Evolutionary conservation across 805 yeast genomes (phyloP), one percentile per base, ranked within the genome.

Genomic region (Ascoidea tarda): DNA sequence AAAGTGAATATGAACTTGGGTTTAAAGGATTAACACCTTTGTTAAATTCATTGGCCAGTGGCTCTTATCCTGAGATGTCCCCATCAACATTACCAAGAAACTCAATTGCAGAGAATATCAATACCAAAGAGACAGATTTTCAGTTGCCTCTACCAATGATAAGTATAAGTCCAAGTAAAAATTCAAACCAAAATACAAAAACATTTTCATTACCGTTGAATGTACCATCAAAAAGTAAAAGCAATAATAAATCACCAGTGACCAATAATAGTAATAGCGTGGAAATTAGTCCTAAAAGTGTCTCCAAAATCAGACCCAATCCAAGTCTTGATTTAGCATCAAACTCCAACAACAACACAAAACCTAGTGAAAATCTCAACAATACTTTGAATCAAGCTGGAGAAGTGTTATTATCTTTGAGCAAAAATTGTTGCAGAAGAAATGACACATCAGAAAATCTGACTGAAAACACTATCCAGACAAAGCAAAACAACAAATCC

Each of bases 41-140:
- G 14, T 38, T 38, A 14, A 38, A 38, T 4, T 38, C 44, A 14
- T 10, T 38, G 8, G 14, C 44, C 8, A 38, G 14, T 38, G 44
- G 44, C 8, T 8, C 14, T 38, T 38, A 38, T 38, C 44, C 44
- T 38, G 44, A 14, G 14, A 10, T 38, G 8, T 38, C 44, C 8
- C 75, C 44, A 38, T 38, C 44, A 38, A 10, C 44, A 10, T 38
- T 38, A 38, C 8, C 14, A 14, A 38, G 44, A 38, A 38, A 8
- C 14, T 38, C 44, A 8, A 38, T 38, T 38, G 14, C 44, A 10
- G 44, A 14, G 14, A 14, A 14, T 38, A 38, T 2, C 14, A 38
- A 14, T 38, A 38, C 44, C 44, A 38, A 38, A 38, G 44, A 38
- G 44, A 38, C 8, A 10, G 44, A 38, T 38, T 38, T 38, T 38